phyloP scores from a whole-genome alignment of 2,329 filamentous ascomycete species.

The Cladorrhinum sp. region DNA sequence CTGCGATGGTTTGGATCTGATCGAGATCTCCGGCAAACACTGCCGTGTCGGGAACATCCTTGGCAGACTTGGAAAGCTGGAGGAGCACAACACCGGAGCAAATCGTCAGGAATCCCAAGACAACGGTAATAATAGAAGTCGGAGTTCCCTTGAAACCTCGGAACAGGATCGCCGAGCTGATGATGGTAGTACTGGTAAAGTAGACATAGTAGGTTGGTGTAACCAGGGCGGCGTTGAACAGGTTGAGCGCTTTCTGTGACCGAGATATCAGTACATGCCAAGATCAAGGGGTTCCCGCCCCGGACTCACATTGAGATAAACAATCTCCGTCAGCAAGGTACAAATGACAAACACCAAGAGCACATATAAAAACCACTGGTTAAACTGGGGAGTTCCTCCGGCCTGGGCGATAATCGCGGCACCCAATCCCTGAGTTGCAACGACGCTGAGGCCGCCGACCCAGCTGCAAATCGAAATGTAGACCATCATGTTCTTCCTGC shows the following conservation, averaged over 20 bases:
- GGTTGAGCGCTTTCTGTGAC: conserved; percentile 90
- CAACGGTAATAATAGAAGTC: conserved; percentile 78
- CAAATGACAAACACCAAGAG: conserved; percentile 83
- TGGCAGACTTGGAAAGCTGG: conserved; percentile 96
- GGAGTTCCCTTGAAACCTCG: conserved; percentile 87
- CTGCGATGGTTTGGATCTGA: conserved; percentile 90
- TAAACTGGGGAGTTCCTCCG: conserved; percentile 80
- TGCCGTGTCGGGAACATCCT: conserved; percentile 90
- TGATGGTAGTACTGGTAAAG: conserved; percentile 93
- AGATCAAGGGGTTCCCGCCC: not conserved
- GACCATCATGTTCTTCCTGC: conserved; percentile 96
- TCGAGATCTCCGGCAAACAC: conserved; percentile 91
- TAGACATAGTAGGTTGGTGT: conserved; percentile 99
- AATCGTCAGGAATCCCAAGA: conserved; percentile 91
- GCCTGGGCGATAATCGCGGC: conserved; percentile 87
- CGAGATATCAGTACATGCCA: not conserved
- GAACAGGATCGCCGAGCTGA: conserved; percentile 90
- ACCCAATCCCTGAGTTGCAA: conserved; percentile 89
- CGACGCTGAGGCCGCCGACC: conserved; percentile 90
- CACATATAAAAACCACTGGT: conserved; percentile 96
- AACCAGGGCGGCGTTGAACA: conserved; percentile 95
- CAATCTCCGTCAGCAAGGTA: conserved; percentile 90
- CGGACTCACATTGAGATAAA: conserved; percentile 86
- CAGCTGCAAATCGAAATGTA: conserved; percentile 96
- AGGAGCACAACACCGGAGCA: conserved; percentile 88